A percentile compares a stretch with the other conserved stretches of the same genome.
phyloP scores from a whole-genome alignment of 73 alveolate species.

The Symbiodinium pilosum region DNA sequence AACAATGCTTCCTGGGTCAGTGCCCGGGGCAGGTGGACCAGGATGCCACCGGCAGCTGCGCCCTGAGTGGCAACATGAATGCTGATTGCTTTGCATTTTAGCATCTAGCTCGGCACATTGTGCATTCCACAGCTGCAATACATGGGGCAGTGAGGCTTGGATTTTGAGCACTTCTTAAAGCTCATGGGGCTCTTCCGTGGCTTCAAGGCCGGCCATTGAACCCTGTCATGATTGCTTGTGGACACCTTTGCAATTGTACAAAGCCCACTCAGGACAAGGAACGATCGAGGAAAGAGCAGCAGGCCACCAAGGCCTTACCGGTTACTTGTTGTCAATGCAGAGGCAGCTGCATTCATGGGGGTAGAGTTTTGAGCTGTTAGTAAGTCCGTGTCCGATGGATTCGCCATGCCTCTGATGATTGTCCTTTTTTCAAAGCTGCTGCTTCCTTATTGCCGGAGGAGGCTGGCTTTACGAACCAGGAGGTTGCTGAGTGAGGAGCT shows the following conservation, averaged over 20 bases:
- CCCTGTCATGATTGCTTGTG: not conserved
- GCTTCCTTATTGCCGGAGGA: too few relatives aligned
- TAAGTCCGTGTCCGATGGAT: too few relatives aligned
- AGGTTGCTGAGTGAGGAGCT: not conserved
- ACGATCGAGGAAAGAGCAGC: not conserved
- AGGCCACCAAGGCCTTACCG: not conserved
- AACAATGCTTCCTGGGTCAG: too few relatives aligned
- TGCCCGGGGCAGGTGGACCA: not conserved
- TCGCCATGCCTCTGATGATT: too few relatives aligned
- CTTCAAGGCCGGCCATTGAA: not conserved
- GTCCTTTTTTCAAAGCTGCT: too few relatives aligned
- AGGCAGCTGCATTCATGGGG: too few relatives aligned
- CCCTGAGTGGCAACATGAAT: not conserved
- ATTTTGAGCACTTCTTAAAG: not conserved
- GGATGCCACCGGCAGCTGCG: not conserved
- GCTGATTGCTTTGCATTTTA: too few relatives aligned
- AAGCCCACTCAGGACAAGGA: not conserved
- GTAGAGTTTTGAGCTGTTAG: too few relatives aligned
- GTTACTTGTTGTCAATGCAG: too few relatives aligned
- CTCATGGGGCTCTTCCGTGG: not conserved
- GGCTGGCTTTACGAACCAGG: not conserved
- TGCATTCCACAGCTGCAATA: not conserved
- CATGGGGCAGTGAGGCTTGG: not conserved
- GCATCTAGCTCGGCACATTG: too few relatives aligned
- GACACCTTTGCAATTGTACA: not conserved